These are phyloP conservation scores for Scheffersomyces illinoinensis DNA, from an alignment of 1,139 yeast genomes.

Conservation along the genomic window DNA sequence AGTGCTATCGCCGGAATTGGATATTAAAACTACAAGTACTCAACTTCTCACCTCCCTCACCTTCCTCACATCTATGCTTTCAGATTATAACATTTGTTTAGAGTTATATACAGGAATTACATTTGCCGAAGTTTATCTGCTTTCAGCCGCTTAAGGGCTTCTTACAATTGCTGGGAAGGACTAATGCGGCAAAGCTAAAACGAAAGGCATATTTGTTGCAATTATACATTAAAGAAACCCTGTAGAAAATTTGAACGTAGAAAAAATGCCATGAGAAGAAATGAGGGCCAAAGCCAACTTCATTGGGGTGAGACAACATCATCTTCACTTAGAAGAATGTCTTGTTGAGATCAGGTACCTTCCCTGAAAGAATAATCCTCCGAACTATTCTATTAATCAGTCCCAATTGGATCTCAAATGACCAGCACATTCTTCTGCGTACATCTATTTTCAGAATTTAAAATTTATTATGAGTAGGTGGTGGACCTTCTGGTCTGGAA, in stretches of 20 bases:
- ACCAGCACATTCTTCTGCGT: not conserved
- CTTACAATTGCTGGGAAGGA: not conserved
- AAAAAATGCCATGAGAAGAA: not conserved
- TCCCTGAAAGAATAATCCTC: not conserved
- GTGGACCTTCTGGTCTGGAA: conserved; percentile 23
- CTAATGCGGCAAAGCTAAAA: not conserved
- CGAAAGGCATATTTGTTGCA: not conserved
- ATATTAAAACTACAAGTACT: too few species aligned
- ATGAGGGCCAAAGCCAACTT: not conserved
- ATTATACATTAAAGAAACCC: not conserved
- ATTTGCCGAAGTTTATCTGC: not conserved
- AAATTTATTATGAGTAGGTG: conserved; percentile 16
- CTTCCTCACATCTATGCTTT: too few species aligned
- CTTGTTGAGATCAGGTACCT: not conserved
- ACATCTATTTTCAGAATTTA: not conserved
- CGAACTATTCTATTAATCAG: not conserved
- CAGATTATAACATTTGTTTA: too few species aligned
- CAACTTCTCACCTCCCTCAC: too few species aligned
- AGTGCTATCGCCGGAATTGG: too few species aligned
- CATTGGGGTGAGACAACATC: not conserved
- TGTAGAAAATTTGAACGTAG: not conserved
- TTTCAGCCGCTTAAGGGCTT: not conserved
- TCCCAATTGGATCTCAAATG: not conserved
- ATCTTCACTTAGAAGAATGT: not conserved
- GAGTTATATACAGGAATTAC: too few species aligned